Base-by-base conservation (phyloP, 73 alveolate species). In the Durusdinium trenchii region DNA sequence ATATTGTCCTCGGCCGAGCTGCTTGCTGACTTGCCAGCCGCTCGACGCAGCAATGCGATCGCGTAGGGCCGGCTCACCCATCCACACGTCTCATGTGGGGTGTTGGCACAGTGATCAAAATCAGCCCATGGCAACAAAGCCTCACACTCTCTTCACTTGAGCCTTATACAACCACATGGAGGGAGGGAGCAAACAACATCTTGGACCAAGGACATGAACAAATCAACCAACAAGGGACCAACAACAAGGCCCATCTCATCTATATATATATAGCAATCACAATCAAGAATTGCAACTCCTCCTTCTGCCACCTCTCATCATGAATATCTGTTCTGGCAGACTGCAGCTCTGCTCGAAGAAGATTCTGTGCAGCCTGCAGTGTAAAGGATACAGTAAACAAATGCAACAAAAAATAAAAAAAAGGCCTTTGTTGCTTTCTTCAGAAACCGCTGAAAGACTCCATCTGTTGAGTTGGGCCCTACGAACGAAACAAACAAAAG, bases 11-110 rank as follows among this genome's bases (percentile, higher is more conserved):
- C 98, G 36, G 46, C 98, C 98, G 5, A 91, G 98, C 98, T 91
- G 98, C 76, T 91, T 91, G 52, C 46, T 91, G 78, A 91, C 98
- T 71, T 91, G 90, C 98, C 98, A 91, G 98, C 98, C 98, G 50
- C 98, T 78, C 46, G 98, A 91, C 62, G 89, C 98, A 38, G 82
- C 98, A n/a, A 91, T 91, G 98, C 98, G 98, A 62, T 91, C 98
- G 20, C 98, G 82, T 36, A 91, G 60, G 75, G 98, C 98, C 28
- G 86, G 98, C 98, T 91, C 98, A 51, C 98, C 98, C 83, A 75
- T 73, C 69, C 82, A 54, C 79, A 16, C 60, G n/a, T n/a, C n/a
- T n/a, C n/a, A n/a, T n/a, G n/a, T n/a, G n/a, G 9, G 64, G 20
- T 20, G 20, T 54, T 54, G 9, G 64, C 28, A 9, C 64, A 20